phyloP scores from a whole-genome alignment of 2,329 filamentous ascomycete genomes.

The Calonectria pauciramosa region DNA sequence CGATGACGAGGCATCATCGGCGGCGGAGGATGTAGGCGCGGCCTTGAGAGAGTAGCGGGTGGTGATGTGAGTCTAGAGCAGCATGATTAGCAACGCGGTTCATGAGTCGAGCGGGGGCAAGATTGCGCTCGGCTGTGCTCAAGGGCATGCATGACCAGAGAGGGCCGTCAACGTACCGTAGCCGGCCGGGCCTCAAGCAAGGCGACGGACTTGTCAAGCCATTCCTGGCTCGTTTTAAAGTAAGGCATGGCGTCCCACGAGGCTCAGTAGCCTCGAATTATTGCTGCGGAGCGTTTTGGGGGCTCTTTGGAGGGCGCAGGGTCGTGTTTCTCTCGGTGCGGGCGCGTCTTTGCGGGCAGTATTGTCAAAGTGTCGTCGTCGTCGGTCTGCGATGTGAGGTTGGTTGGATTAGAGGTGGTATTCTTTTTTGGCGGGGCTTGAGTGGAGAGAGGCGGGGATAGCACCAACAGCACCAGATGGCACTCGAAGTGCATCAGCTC shows the following conservation, averaged over 20 bases:
- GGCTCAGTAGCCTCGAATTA: neutral
- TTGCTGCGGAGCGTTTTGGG: no score
- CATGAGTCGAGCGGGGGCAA: no score
- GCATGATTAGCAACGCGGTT: neutral
- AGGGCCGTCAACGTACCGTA: slow-evolving; percentile 70
- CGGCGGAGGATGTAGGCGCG: slow-evolving; percentile 44
- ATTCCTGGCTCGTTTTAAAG: slow-evolving; percentile 87
- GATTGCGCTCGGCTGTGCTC: neutral
- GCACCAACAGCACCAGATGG: neutral
- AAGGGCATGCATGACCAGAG: neutral
- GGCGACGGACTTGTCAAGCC: slow-evolving; percentile 88
- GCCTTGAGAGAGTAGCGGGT: slow-evolving; percentile 87
- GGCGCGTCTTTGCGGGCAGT: neutral
- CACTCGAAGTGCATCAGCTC: neutral
- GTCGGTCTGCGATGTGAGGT: slow-evolving; percentile 14
- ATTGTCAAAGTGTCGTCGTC: neutral
- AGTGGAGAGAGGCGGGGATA: neutral
- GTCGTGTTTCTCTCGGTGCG: neutral
- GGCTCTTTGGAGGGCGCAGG: neutral
- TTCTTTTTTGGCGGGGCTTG: slow-evolving; percentile 32
- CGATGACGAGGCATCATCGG: slow-evolving; percentile 44
- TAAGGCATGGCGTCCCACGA: slow-evolving; percentile 75
- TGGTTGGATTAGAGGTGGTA: slow-evolving; percentile 23
- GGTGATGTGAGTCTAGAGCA: slow-evolving; percentile 83
- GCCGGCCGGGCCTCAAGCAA: slow-evolving; percentile 89